These are phyloP conservation scores for Cucumis hystrix DNA, from an alignment of 306 rosid species.

Conservation along the genomic window DNA sequence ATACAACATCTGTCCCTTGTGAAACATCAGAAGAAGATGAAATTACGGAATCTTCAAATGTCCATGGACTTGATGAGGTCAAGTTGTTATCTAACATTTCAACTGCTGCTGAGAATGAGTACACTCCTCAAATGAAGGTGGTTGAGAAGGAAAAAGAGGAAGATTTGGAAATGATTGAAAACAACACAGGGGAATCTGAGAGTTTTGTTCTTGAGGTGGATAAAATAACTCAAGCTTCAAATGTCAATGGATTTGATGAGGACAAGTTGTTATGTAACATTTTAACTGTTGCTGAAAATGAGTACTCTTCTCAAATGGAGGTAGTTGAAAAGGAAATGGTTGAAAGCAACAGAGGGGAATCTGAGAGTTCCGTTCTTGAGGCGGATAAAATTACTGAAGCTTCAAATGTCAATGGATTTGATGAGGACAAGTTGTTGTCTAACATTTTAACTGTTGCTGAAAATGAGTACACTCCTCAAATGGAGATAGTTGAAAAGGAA, in stretches of 20 bases:
- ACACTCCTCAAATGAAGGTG: not conserved
- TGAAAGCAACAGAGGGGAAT: not conserved
- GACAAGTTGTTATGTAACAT: not conserved
- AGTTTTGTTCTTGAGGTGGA: not conserved
- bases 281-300: not conserved
- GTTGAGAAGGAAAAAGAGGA: not conserved
- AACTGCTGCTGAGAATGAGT: no score
- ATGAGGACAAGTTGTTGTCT: not conserved
- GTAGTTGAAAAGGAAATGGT: constrained; percentile 3
- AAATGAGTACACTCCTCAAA: not conserved
- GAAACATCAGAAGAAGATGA: constrained; percentile 6
- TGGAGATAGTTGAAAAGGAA: not conserved
- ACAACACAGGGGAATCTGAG: not conserved
- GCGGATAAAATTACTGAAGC: not conserved
- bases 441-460: not conserved
- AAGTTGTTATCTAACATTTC: not conserved
- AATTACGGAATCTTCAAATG: not conserved
- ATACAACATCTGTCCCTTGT: not conserved
- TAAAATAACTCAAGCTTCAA: not conserved
- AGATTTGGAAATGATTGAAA: constrained; percentile 6
- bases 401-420: not conserved
- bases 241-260: not conserved
- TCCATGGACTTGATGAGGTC: not conserved
- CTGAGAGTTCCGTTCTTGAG: not conserved
- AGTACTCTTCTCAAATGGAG: not conserved